These are phyloP conservation scores for Flaveria floridana DNA, from an alignment of 140 eudicot species.

Conservation along the genomic window DNA sequence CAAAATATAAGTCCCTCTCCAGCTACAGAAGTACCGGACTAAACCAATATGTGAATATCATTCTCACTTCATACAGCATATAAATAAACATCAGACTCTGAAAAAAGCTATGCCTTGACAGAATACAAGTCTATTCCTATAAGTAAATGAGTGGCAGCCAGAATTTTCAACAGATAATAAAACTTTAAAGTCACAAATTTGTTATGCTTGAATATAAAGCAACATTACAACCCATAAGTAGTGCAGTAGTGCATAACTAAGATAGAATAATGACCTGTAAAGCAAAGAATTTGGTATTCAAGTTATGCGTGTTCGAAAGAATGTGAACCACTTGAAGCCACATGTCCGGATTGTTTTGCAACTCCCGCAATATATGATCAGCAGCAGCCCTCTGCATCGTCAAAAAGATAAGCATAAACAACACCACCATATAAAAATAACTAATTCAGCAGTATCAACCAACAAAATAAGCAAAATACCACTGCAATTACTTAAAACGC, in stretches of 20 bases:
- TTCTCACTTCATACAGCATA: not conserved
- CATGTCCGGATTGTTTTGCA: constrained; percentile 95
- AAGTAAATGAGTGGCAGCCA: not conserved
- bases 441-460: constrained; percentile 2
- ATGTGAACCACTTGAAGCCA: constrained; percentile 99
- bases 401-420: not conserved
- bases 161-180: not conserved
- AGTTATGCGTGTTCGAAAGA: constrained; percentile 68
- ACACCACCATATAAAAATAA: not conserved
- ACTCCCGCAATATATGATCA: constrained; percentile 82
- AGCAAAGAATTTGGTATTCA: constrained; percentile 91
- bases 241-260: not conserved
- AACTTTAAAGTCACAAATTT: not conserved
- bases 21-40: not conserved
- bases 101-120: not conserved
- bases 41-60: not conserved
- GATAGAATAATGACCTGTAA: constrained; percentile 59
- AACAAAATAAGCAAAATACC: not conserved
- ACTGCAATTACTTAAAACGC: not conserved
- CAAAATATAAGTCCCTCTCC: not conserved
- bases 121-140: not conserved
- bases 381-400: constrained; percentile 84
- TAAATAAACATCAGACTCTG: not conserved
- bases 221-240: constrained; percentile 2
- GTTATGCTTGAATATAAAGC: constrained; percentile 8